phyloP scores from a whole-genome alignment of 1,284 basidiomycete species.

The Moniliophthora roreri region DNA sequence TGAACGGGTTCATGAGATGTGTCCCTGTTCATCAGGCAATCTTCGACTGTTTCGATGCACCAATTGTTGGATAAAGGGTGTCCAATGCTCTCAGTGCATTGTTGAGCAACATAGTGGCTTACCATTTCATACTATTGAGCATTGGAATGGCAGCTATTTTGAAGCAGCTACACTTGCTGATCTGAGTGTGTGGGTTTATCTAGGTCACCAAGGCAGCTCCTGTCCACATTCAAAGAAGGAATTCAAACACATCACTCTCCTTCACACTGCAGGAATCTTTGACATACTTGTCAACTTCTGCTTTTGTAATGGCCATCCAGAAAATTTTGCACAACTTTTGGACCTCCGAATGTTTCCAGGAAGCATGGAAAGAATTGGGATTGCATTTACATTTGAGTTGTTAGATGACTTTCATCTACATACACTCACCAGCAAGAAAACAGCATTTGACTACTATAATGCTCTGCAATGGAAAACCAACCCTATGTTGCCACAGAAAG shows the following conservation, averaged over 20 bases:
- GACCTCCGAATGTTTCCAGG: conserved; percentile 23
- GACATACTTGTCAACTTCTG: conserved; percentile 18
- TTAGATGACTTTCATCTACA: conserved; percentile 27
- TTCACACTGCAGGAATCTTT: conserved; percentile 25
- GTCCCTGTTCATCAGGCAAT: conserved; percentile 4
- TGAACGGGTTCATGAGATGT: background rate
- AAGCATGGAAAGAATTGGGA: conserved; percentile 20
- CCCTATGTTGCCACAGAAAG: conserved; percentile 19
- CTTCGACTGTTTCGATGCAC: conserved; percentile 14
- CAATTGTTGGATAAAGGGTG: conserved; percentile 15
- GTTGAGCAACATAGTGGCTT: conserved; percentile 13
- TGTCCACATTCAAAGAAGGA: conserved; percentile 4
- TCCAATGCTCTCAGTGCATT: conserved; percentile 18
- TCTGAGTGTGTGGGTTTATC: conserved; percentile 4
- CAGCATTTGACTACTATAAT: conserved; percentile 22
- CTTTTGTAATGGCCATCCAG: conserved; percentile 9
- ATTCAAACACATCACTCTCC: conserved; percentile 7
- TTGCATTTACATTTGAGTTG: conserved; percentile 28
- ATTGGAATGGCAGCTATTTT: conserved; percentile 20
- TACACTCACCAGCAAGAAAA: conserved; percentile 26
- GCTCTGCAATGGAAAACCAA: conserved; percentile 23
- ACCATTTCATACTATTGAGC: conserved; percentile 20
- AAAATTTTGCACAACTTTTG: conserved; percentile 11
- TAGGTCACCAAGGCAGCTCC: conserved; percentile 9
- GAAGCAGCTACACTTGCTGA: conserved; percentile 4